Percentiles rank a stretch among this genome's conserved stretches.
phyloP scores from a whole-genome alignment of 2,329 filamentous ascomycete genomes.

The Penicillium sp. region DNA sequence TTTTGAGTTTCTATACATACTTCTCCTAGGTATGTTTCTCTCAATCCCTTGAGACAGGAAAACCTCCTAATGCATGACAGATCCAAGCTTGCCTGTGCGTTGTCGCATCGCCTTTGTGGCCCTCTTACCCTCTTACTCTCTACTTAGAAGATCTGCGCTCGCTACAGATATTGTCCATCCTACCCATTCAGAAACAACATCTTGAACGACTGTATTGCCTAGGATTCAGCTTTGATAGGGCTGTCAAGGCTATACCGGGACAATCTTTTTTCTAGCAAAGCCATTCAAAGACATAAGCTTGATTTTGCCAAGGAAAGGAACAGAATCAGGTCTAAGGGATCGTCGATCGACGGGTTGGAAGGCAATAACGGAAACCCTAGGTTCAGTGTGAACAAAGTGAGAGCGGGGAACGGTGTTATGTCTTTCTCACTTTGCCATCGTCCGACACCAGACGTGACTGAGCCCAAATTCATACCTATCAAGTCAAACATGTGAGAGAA shows the following conservation, averaged over 20 bases:
- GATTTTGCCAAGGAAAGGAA: neutral
- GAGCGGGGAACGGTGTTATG: slow-evolving; percentile 5
- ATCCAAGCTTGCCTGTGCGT: neutral
- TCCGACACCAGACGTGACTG: slow-evolving; percentile 5
- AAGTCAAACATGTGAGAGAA: neutral
- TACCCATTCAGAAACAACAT: neutral
- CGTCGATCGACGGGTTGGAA: neutral
- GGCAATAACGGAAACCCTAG: neutral
- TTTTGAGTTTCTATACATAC: neutral
- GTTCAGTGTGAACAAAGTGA: neutral
- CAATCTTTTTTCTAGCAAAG: neutral
- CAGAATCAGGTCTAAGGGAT: neutral
- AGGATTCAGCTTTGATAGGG: neutral
- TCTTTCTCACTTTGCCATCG: slow-evolving; percentile 3
- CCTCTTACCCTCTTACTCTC: neutral
- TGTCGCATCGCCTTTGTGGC: neutral
- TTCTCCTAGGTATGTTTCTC: neutral
- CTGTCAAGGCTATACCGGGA: neutral
- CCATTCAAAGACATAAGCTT: neutral
- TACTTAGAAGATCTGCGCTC: too few species aligned
- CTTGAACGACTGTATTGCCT: neutral
- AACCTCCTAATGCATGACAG: neutral
- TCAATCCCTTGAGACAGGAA: neutral
- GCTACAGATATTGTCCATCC: neutral
- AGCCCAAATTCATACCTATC: neutral